Evolutionary conservation across 495 filamentous ascomycete genomes (phyloP), one percentile per base, ranked within the genome.

Genomic region (Recurvomyces mirabilis): DNA sequence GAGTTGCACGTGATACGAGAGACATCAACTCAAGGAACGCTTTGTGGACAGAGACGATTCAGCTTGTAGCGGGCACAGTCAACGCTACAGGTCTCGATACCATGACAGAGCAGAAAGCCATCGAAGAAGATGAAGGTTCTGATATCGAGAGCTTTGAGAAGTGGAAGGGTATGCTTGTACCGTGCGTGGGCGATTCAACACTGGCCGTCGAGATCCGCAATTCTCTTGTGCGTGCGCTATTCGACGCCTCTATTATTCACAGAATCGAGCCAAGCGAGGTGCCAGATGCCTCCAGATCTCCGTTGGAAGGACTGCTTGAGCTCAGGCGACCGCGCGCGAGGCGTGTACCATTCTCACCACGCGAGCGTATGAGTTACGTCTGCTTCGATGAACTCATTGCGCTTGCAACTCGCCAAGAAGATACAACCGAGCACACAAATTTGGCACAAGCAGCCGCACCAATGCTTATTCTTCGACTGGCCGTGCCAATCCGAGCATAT

Each of bases 171-270:
- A 68, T 94, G 19, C 77, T 94, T 29, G 80, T 85, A 21, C 81
- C 87, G 0, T 63, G 74, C 5, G 71, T 98, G 0, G 86, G 87
- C 7, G 68, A 70, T 0, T 49, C 72, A 12, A 57, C 62, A 1
- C 74, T 94, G 14, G n/a, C n/a, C n/a, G n/a, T n/a, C n/a, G n/a
- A n/a, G n/a, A n/a, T n/a, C n/a, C n/a, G n/a, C n/a, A n/a, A n/a
- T n/a, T n/a, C n/a, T n/a, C n/a, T n/a, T n/a, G n/a, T n/a, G 1
- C 75, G 75, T 41, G 76, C 75, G 14, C 72, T 98, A n/a, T 87
- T 95, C 63, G 66, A 72, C 38, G 82, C 74, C 15, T 94, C 88
- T 18, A 75, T 94, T 53, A 81, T 93, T 47, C 86, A 93, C 58
- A 50, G 69, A 3, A 75, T 78, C 0, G 69, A 79, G 18, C 73